Evolutionary conservation across 2,329 filamentous ascomycete species (phyloP).

Genomic region (Akanthomyces muscarius): DNA sequence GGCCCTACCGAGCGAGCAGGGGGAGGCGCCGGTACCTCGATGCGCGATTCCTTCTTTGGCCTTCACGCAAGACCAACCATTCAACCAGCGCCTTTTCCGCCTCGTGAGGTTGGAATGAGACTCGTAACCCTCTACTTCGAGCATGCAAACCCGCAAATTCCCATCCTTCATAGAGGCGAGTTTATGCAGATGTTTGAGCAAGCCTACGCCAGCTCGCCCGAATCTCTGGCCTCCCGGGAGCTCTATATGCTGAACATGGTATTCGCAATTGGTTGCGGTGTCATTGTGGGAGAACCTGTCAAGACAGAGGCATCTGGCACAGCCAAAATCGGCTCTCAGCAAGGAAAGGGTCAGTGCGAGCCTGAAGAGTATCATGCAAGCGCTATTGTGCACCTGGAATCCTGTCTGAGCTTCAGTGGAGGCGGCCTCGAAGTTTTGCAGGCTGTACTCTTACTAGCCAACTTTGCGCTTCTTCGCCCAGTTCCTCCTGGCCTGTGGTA

Average conservation of each 20-base stretch:
- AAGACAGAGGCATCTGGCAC: slow-evolving; percentile 41
- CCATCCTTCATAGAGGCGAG: slow-evolving; percentile 81
- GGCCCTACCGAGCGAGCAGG: slow-evolving; percentile 33
- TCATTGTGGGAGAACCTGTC: slow-evolving; percentile 70
- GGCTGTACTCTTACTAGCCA: slow-evolving; percentile 84
- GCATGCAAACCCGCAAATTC: slow-evolving; percentile 93
- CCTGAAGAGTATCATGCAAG: slow-evolving; percentile 96
- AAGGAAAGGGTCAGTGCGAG: slow-evolving; percentile 32
- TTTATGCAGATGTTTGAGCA: slow-evolving; percentile 86
- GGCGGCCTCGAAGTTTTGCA: slow-evolving; percentile 90
- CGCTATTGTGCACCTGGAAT: slow-evolving; percentile 85
- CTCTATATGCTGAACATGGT: slow-evolving; percentile 97
- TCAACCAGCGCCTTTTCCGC: slow-evolving; percentile 78
- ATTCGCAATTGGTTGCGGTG: slow-evolving; percentile 90
- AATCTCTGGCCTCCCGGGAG: slow-evolving; percentile 68
- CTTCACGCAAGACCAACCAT: slow-evolving; percentile 87
- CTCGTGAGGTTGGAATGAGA: slow-evolving; percentile 65
- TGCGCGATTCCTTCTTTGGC: slow-evolving; percentile 97
- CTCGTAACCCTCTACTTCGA: slow-evolving; percentile 88
- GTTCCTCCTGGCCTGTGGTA: slow-evolving; percentile 89
- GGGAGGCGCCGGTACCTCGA: slow-evolving; percentile 60
- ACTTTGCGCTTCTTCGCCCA: slow-evolving; percentile 85
- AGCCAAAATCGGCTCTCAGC: slow-evolving; percentile 24
- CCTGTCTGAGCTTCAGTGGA: slow-evolving; percentile 78
- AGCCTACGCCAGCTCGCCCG: slow-evolving; percentile 67